phyloP scores from a whole-genome alignment of 2,329 filamentous ascomycete species.

The Calonectria hongkongensis region DNA sequence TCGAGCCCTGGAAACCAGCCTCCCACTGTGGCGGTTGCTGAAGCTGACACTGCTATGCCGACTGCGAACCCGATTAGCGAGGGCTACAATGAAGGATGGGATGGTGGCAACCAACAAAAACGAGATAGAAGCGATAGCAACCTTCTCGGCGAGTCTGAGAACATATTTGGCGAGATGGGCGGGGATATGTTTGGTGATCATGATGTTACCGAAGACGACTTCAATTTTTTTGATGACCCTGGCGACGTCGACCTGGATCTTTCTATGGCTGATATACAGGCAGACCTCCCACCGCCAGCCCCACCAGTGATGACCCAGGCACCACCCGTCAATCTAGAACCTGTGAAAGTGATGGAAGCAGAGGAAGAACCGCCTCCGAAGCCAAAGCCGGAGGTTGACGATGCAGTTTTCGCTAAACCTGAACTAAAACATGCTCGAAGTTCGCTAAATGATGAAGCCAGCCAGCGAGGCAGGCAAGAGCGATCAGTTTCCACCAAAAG shows the following conservation, averaged over 20 bases:
- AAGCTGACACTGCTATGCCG: conserved; percentile 52
- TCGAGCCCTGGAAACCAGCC: conserved; percentile 73
- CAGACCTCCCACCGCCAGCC: conserved; percentile 36
- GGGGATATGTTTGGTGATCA: conserved; percentile 83
- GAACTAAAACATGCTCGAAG: conserved; percentile 76
- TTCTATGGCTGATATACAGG: conserved; percentile 53
- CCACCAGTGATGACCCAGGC: conserved; percentile 36
- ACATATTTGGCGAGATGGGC: conserved; percentile 81
- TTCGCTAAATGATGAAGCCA: conserved; percentile 66
- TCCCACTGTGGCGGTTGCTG: conserved; percentile 56
- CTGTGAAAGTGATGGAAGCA: conserved; percentile 37
- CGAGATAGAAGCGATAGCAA: conserved; percentile 65
- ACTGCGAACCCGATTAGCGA: conserved; percentile 48
- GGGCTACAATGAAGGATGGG: conserved; percentile 54
- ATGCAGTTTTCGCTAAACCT: conserved; percentile 73
- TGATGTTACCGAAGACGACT: conserved; percentile 87
- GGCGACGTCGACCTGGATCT: conserved; percentile 63
- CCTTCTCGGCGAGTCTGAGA: conserved; percentile 69
- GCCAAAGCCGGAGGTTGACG: conserved; percentile 47
- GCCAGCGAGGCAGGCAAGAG: conserved; percentile 57
- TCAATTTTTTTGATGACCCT: conserved; percentile 86
- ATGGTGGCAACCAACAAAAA: conserved; percentile 65
- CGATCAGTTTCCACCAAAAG: conserved; percentile 65
- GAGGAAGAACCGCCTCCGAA: conserved; percentile 43
- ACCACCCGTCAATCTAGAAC: conserved; percentile 43